Percentiles rank a stretch among this genome's conserved stretches.
Evolutionary conservation across 2,329 filamentous ascomycete species (phyloP).

Genomic region (Cytospora piceicola): DNA sequence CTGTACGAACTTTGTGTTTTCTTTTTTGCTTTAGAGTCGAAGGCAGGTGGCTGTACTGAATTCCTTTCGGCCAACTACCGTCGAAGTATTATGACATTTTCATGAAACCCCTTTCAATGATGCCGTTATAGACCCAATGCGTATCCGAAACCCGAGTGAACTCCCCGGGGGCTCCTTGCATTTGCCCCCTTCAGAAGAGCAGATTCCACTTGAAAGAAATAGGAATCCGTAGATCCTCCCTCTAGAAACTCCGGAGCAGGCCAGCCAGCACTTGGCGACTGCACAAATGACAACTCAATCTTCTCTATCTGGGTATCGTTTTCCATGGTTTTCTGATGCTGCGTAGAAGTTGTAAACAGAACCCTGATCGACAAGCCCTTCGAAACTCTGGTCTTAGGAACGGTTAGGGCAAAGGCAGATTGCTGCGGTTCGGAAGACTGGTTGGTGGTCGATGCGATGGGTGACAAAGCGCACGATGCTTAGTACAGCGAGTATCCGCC

Average conservation of each 20-base stretch:
- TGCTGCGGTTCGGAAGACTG: too few species aligned
- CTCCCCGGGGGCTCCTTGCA: background rate
- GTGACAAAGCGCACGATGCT: constrained; percentile 30
- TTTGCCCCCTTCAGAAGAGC: background rate
- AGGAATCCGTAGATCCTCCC: background rate
- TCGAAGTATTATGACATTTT: too few species aligned
- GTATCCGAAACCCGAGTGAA: background rate
- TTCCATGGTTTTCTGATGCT: background rate
- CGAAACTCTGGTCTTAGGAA: background rate
- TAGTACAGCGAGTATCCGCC: constrained; percentile 70
- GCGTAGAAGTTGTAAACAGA: background rate
- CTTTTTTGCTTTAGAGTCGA: too few species aligned
- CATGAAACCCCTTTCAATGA: too few species aligned
- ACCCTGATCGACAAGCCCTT: background rate
- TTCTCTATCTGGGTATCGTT: background rate
- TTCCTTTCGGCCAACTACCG: too few species aligned
- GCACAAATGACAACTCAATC: background rate
- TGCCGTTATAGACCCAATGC: too few species aligned
- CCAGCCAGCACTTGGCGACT: constrained; percentile 4
- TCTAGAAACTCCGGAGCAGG: constrained; percentile 2
- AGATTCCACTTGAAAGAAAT: background rate
- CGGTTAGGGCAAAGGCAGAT: background rate
- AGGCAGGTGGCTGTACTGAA: too few species aligned
- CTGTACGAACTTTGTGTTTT: too few species aligned
- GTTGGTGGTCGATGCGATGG: background rate